Evolutionary conservation across 1,284 basidiomycete species (phyloP), one percentile per base, ranked within the genome.

Genomic region (Ceratobasidium sp.): DNA sequence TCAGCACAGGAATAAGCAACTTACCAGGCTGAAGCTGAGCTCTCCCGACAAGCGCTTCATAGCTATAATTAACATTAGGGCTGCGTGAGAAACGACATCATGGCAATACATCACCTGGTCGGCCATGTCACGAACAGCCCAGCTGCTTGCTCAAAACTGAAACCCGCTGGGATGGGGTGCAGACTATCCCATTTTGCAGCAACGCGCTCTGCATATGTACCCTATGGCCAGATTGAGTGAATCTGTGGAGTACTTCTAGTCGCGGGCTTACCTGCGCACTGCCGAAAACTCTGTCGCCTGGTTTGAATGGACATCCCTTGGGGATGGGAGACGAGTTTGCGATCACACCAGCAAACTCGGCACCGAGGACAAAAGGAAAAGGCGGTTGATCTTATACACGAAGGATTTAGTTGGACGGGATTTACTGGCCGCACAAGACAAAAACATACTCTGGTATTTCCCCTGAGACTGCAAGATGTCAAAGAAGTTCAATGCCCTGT

Each of bases 251-350:
- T 11, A 39, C 37, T 66, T 29, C 48, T 49, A 34, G 37, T 66
- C n/a, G 27, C 19, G 43, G 24, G 41, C 66, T n/a, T 29, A 75
- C 74, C 56, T 48, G 76, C 0, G 85, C 86, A n/a, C 88, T 89
- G 5, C 97, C 97, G 80, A 98, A 97, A 0, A 99, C 93, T 69
- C 94, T 85, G 81, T 98, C 92, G 19, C 97, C 96, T 0, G 87
- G 88, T 79, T 90, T 89, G 81, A 91, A 94, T 0, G 88, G 86
- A 80, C 94, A 98, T 2, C 90, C 93, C 34, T 86, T 81, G 0
- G 96, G 97, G 39, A 98, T 91, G 14, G 91, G 93, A 22, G 93
- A 94, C 78, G 88, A 83, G 13, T 81, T 77, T 5, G 92, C 86
- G 77, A 98, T 89, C 74, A 84, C 86, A 0, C 97, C 97, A 1